Evolutionary conservation across 2,329 filamentous ascomycete species (phyloP).

Genomic region (Hysterium pulicare): DNA sequence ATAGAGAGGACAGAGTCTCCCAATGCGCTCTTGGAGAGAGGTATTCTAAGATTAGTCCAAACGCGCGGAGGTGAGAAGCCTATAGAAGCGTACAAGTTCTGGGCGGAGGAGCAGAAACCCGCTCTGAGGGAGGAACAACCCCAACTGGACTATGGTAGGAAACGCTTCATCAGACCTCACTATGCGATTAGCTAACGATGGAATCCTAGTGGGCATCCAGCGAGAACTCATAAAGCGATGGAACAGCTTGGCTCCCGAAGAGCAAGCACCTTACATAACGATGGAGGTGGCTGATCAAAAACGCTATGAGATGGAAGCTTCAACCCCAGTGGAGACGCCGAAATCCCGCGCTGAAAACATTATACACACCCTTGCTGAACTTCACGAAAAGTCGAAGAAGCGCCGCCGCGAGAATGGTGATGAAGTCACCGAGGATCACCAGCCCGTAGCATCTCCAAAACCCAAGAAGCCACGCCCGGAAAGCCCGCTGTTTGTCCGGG

Average conservation of each 20-base stretch:
- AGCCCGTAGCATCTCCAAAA: background rate
- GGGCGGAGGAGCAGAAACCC: conserved; percentile 13
- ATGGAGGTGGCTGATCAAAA: conserved; percentile 11
- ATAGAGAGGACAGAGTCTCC: background rate
- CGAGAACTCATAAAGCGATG: conserved; percentile 13
- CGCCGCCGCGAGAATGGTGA: background rate
- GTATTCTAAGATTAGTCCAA: conserved; percentile 6
- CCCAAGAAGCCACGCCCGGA: conserved; percentile 1
- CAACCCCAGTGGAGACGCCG: background rate
- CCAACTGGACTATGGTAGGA: conserved; percentile 15
- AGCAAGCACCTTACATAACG: conserved; percentile 15
- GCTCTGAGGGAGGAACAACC: conserved; percentile 13
- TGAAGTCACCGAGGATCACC: background rate
- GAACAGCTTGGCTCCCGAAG: conserved; percentile 16
- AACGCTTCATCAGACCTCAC: background rate
- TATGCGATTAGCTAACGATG: background rate
- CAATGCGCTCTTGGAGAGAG: conserved; percentile 10
- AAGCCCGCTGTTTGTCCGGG: background rate
- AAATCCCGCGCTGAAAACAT: conserved; percentile 6
- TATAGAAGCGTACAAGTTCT: conserved; percentile 17
- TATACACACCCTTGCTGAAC: conserved; percentile 18
- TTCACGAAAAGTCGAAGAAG: conserved; percentile 1
- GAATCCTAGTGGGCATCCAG: conserved; percentile 16
- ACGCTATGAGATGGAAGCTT: conserved; percentile 6
- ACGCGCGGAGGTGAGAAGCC: conserved; percentile 8